Evolutionary conservation across 768 basidiomycete species (phyloP), one percentile per base, ranked within the genome.

Genomic region (Collybia sordida): DNA sequence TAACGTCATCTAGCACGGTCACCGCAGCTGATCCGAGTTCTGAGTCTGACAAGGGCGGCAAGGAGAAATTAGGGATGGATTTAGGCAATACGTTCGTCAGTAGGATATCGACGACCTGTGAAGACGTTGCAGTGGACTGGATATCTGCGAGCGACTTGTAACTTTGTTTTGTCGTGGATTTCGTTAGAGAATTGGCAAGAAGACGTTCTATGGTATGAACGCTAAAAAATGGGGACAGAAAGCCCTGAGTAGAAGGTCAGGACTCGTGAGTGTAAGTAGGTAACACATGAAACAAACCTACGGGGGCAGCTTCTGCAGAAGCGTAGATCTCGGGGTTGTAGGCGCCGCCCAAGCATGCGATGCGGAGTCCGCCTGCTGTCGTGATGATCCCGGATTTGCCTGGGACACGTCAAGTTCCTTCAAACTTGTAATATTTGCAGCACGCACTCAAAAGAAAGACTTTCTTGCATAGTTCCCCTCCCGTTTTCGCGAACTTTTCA

Each of bases 391-490:
- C 85, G 12, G 91, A 91, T 72, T 93, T 94, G 66, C 79, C 92
- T 93, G 54, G 14, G 19, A 6, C 31, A 14, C 11, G 5, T 31
- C 11, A 31, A 14, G 9, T 11, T 4, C 31, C 9, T 14, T 31
- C 31, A 31, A 17, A 49, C 18, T 17, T 45, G n/a, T 24, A 21
- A 37, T 36, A 15, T 6, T n/a, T 8, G 3, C 14, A 41, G 18
- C 1, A 74, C 90, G 64, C 55, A 94, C 95, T 90, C 44, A 98
- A 72, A 19, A 95, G 78, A 58, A 90, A 90, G 6, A 98, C 80
- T 60, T 93, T 92, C 54, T 81, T 78, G 63, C 84, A 86, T 21
- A 98, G 61, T 61, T 94, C 86, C 34, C 91, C 92, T 1, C 85
- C 84, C 2, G 85, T 86, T 64, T 81, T 78, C 17, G 82, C 77